These are phyloP conservation scores for Hymenoscyphus fraxineus DNA, from an alignment of 2,329 filamentous ascomycete species.

Conservation along the genomic window DNA sequence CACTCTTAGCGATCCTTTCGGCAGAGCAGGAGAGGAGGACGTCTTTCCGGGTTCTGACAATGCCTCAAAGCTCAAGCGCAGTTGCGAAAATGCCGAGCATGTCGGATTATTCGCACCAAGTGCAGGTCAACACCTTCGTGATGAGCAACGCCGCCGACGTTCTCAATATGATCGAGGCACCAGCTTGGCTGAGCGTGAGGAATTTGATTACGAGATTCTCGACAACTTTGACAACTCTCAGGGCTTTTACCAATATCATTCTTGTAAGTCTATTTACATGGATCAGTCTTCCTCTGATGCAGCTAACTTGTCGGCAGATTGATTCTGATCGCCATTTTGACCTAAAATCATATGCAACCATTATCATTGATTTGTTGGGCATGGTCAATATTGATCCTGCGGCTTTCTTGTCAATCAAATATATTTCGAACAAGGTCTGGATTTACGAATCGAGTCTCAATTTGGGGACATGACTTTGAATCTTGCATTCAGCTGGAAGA, in stretches of 20 bases:
- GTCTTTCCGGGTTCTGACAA: constrained; percentile 78
- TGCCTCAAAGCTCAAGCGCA: constrained; percentile 80
- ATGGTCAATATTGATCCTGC: background rate
- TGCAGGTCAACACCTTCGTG: constrained; percentile 66
- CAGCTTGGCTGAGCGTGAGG: constrained; percentile 52
- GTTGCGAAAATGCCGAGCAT: constrained; percentile 80
- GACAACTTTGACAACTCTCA: constrained; percentile 6
- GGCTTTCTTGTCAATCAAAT: constrained; percentile 5
- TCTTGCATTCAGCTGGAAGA: background rate
- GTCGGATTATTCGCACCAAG: constrained; percentile 81
- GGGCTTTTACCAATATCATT: constrained; percentile 17
- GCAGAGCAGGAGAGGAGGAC: constrained; percentile 71
- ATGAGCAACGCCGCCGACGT: constrained; percentile 67
- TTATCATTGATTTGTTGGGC: constrained; percentile 11
- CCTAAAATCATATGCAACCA: constrained; percentile 9
- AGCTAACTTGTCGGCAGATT: constrained; percentile 5
- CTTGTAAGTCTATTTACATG: constrained; percentile 15
- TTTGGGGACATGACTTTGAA: constrained; percentile 11
- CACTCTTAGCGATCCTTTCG: constrained; percentile 45
- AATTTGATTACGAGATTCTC: constrained; percentile 25
- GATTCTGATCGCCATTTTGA: constrained; percentile 11
- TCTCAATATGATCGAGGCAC: constrained; percentile 83
- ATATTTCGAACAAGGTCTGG: constrained; percentile 8
- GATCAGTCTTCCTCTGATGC: constrained; percentile 2
- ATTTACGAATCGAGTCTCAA: constrained; percentile 8